phyloP scores from a whole-genome alignment of 768 basidiomycete genomes.

The Suillus variegatus region DNA sequence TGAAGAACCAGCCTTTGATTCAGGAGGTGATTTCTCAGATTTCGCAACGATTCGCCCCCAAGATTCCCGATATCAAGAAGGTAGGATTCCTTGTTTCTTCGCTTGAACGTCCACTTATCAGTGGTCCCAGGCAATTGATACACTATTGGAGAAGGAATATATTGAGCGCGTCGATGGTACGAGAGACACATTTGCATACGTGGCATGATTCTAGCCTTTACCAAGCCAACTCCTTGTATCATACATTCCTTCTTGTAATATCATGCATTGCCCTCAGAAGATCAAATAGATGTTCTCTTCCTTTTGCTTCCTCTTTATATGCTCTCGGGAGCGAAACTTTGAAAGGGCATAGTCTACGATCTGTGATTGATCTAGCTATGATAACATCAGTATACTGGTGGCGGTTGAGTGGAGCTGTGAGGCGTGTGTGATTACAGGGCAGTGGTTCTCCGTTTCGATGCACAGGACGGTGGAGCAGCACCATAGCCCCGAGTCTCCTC shows the following conservation, averaged over 20 bases:
- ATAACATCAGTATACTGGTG: neutral
- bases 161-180: conserved; percentile 91
- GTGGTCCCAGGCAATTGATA: conserved; percentile 77
- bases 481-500: neutral
- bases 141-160: conserved; percentile 94
- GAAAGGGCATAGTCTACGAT: neutral
- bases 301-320: neutral
- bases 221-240: neutral
- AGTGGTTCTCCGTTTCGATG: neutral
- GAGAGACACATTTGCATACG: conserved; percentile 66
- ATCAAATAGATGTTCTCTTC: neutral
- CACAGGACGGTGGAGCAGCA: neutral
- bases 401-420: neutral
- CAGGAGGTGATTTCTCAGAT: conserved; percentile 91
- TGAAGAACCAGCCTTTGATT: conserved; percentile 91
- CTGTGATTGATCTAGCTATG: neutral
- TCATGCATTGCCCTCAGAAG: neutral
- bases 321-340: neutral
- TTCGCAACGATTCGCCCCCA: conserved; percentile 85
- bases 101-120: conserved; percentile 4
- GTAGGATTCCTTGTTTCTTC: conserved; percentile 35
- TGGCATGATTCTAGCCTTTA: conserved; percentile 28
- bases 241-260: conserved; percentile 1
- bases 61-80: conserved; percentile 97
- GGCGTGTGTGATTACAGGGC: conserved; percentile 5